phyloP scores from a whole-genome alignment of 176 grass and related monocot genomes.

The Raddia distichophylla region DNA sequence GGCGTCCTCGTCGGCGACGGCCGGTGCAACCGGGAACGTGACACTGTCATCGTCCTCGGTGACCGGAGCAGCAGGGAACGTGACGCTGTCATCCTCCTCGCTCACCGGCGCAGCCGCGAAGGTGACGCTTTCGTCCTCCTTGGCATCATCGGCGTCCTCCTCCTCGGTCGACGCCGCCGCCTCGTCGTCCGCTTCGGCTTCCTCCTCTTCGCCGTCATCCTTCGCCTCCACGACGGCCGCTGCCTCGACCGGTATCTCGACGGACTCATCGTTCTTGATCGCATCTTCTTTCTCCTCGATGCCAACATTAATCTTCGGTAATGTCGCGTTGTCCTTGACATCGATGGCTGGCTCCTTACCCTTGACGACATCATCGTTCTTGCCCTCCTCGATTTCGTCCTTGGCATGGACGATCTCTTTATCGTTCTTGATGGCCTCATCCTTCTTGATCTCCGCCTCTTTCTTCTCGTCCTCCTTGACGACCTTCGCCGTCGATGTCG shows the following conservation, averaged over 20 bases:
- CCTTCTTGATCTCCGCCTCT: conserved; percentile 27
- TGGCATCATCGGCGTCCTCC: conserved; percentile 27
- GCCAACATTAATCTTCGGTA: not conserved
- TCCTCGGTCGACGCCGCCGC: conserved; percentile 4
- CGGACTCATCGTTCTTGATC: not conserved
- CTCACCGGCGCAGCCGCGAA: not conserved
- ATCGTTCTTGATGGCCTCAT: not conserved
- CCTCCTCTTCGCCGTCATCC: conserved; percentile 17
- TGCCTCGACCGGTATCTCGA: not conserved
- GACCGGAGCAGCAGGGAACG: not conserved
- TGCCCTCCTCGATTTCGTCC: conserved; percentile 13
- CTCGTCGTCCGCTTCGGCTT: conserved; percentile 11
- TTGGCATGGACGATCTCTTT: not conserved
- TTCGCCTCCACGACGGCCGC: not conserved
- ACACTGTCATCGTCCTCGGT: not conserved
- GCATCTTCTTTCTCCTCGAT: conserved; percentile 3
- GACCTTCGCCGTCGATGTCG: not conserved
- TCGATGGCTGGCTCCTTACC: conserved; percentile 3
- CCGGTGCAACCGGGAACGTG: not conserved
- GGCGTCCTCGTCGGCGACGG: not conserved
- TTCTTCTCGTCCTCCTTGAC: conserved; percentile 28
- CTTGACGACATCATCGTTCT: conserved; percentile 34
- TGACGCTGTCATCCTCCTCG: conserved; percentile 15
- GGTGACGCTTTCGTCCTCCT: conserved; percentile 5
- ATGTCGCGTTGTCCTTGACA: not conserved